Evolutionary conservation across 2,329 filamentous ascomycete species (phyloP), one percentile per base, ranked within the genome.

Genomic region (Trichoderma sp.): DNA sequence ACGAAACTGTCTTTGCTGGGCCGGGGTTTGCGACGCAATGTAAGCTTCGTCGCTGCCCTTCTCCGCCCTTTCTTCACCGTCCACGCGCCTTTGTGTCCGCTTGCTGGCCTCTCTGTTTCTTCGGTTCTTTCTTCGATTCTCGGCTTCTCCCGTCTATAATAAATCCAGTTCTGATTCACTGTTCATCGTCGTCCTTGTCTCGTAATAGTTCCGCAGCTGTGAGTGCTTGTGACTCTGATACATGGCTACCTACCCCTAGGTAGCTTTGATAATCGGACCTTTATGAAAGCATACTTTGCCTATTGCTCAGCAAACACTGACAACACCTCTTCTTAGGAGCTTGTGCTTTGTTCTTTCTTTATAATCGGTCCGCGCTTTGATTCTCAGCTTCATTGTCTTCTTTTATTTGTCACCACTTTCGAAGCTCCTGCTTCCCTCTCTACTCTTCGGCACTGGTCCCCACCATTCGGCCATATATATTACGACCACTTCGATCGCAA

Each of bases 1-100:
- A 43, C 47, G 34, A 43, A 43, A n/a, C 67, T 15, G 39, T 62
- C 30, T 47, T 24, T 67, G 15, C 34, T 67, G 51, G 30, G 32
- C 30, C 67, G 67, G 71, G 61, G 67, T 73, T 71, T 71, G 67
- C 71, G 71, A 65, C 71, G 71, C 71, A 71, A 73, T 73, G 71
- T 73, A 73, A 73, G 71, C 57, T 63, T 60, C 66, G 56, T 43
- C 15, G 67, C 26, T 36, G n/a, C 21, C 58, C 43, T 32, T 62
- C 64, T 39, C 60, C 36, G 57, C 24, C 64, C 64, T 21, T 58
- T 58, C 28, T 43, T 67, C 34, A 62, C 56, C 63, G 47, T 62
- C 63, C 65, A 36, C 57, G 64, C 70, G 56, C 58, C 39, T 43
- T 34, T 32, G 30, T 51, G 53, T 28, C 58, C 34, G 57, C 34